A percentile compares a stretch with the other conserved stretches of the same genome.
phyloP scores from a whole-genome alignment of 208 protist genomes.

The Trypanosoma scelopori region DNA sequence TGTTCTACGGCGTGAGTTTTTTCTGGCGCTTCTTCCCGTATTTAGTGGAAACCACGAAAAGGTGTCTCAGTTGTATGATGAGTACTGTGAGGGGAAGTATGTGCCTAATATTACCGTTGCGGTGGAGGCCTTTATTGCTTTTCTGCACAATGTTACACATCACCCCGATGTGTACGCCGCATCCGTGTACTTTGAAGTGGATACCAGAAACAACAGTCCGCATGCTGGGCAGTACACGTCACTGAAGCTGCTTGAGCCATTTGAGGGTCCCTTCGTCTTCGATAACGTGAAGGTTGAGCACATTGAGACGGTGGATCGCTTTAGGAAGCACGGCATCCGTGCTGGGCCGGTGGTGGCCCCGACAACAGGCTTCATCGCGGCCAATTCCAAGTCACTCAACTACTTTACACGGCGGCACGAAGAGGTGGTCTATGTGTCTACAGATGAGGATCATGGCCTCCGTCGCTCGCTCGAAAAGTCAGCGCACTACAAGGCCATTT shows the following conservation, averaged over 20 bases:
- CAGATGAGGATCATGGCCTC: conserved; percentile 55
- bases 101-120: conserved; percentile 83
- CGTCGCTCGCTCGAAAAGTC: conserved; percentile 37
- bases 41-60: conserved; percentile 54
- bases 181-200: conserved; percentile 24
- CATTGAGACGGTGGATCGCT: conserved; percentile 62
- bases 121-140: conserved; percentile 72
- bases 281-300: conserved; percentile 74
- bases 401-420: conserved; percentile 59
- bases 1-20: conserved; percentile 74
- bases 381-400: conserved; percentile 58
- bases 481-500: conserved; percentile 56
- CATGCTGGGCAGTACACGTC: conserved; percentile 50
- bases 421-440: conserved; percentile 70
- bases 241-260: conserved; percentile 68
- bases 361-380: conserved; percentile 61
- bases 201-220: conserved; percentile 24
- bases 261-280: conserved; percentile 70
- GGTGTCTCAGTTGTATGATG: conserved; percentile 53
- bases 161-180: conserved; percentile 27
- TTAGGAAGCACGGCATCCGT: conserved; percentile 69
- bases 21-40: conserved; percentile 71
- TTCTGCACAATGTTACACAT: conserved; percentile 53
- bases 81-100: conserved; percentile 80
- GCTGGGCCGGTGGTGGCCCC: conserved; percentile 58